Conservation (phyloP, 352 stramenopile genomes). For the Pythium coloratum region DNA sequence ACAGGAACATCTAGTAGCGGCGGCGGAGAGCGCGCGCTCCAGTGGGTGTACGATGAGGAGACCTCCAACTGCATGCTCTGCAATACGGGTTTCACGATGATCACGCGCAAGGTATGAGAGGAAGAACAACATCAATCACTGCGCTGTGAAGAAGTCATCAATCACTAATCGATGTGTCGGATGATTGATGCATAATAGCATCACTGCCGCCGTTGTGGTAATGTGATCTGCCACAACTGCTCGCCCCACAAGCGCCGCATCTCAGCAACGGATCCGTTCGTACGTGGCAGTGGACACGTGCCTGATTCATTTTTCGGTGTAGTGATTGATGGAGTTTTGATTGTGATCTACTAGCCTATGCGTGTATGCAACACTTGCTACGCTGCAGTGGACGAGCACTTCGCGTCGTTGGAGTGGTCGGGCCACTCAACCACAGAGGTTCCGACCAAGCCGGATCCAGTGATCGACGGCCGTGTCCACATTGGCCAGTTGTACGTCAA, state of each 20-base stretch:
- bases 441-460: slow-evolving; percentile 68
- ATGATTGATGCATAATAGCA: slow-evolving; percentile 41
- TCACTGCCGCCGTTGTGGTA: slow-evolving; percentile 81
- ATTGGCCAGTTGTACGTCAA: slow-evolving; percentile 88
- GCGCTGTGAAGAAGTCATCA: background rate
- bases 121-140: background rate
- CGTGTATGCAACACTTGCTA: slow-evolving; percentile 88
- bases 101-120: slow-evolving; percentile 70
- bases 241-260: slow-evolving; percentile 85
- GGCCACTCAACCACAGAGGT: slow-evolving; percentile 73
- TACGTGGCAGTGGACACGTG: slow-evolving; percentile 30
- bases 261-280: slow-evolving; percentile 76
- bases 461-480: slow-evolving; percentile 80
- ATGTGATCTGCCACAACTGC: slow-evolving; percentile 85
- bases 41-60: slow-evolving; percentile 87
- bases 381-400: slow-evolving; percentile 81
- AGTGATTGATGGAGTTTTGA: background rate
- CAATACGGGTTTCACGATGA: slow-evolving; percentile 80
- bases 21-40: slow-evolving; percentile 54
- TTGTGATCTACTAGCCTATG: slow-evolving; percentile 54
- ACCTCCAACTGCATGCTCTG: slow-evolving; percentile 87
- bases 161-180: background rate
- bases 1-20: slow-evolving; percentile 14
- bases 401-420: slow-evolving; percentile 82
- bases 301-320: background rate